A percentile compares a stretch with the other conserved stretches of the same genome.
Evolutionary conservation across 371 early-diverging fungal genomes (phyloP).

Genomic region (Mortierella sp.): DNA sequence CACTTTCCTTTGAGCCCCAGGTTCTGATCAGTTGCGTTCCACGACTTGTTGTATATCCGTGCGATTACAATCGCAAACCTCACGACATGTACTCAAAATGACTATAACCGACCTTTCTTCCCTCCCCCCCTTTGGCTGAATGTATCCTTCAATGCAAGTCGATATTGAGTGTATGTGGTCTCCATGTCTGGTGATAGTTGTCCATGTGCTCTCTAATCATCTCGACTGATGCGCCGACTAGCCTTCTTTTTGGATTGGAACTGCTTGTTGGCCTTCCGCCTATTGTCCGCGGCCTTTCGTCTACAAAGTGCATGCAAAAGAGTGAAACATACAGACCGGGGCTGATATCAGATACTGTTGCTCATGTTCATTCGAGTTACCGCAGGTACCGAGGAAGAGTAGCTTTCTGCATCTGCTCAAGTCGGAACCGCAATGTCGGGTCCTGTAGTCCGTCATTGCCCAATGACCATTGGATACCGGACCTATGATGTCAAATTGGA

Average conservation of each 20-base stretch:
- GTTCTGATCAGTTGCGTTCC: not conserved
- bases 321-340: not conserved
- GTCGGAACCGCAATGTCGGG: too few species aligned
- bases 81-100: not conserved
- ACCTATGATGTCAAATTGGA: too few species aligned
- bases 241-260: constrained; percentile 64
- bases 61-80: not conserved
- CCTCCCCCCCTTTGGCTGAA: too few species aligned
- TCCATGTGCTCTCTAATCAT: constrained; percentile 38
- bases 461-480: too few species aligned
- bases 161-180: too few species aligned
- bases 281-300: constrained; percentile 59
- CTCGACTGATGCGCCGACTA: constrained; percentile 55
- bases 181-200: not conserved
- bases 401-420: too few species aligned
- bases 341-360: not conserved
- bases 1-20: not conserved
- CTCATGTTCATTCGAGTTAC: too few species aligned
- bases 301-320: constrained; percentile 23
- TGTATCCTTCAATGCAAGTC: too few species aligned
- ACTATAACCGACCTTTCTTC: not conserved
- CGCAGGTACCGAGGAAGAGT: too few species aligned
- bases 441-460: too few species aligned
- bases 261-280: constrained; percentile 62
- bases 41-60: not conserved